Evolutionary conservation across 441 rosid species (phyloP).

Genomic region (Eruca vesicaria): DNA sequence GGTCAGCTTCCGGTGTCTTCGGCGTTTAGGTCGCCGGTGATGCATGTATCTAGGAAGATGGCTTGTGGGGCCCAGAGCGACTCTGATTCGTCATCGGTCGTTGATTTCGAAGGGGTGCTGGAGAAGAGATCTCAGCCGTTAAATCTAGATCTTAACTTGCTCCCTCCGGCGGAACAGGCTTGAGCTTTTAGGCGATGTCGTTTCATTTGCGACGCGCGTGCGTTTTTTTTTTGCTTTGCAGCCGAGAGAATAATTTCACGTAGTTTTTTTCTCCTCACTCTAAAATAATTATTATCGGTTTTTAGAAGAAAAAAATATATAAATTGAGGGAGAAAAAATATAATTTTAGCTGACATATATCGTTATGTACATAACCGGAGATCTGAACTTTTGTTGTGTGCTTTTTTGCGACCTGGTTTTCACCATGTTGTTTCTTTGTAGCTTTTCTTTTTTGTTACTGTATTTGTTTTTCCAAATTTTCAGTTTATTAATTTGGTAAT

Average conservation of each 20-base stretch:
- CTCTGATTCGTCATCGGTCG: slow-evolving; percentile 66
- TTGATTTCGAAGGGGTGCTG: slow-evolving; percentile 41
- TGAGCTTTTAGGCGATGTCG: too few relatives aligned
- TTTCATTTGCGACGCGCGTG: too few relatives aligned
- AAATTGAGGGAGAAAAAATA: slow-evolving; percentile 2
- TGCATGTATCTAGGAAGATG: slow-evolving; percentile 23
- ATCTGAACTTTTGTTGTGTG: slow-evolving; percentile 34
- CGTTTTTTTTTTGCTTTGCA: slow-evolving; percentile 24
- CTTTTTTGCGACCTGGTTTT: slow-evolving; percentile 27
- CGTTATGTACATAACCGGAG: slow-evolving; percentile 36
- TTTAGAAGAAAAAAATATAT: slow-evolving; percentile 5
- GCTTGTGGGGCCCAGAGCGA: slow-evolving; percentile 52
- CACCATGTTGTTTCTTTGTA: slow-evolving; percentile 28
- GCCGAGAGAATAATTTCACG: slow-evolving; percentile 16
- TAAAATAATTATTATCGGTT: slow-evolving; percentile 18
- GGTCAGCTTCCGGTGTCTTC: slow-evolving; percentile 24
- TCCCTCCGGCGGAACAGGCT: slow-evolving; percentile 45
- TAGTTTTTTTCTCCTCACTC: slow-evolving; percentile 10
- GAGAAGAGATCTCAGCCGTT: slow-evolving; percentile 37
- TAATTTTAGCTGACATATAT: slow-evolving; percentile 32
- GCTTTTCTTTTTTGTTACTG: not conserved
- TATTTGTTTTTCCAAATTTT: slow-evolving; percentile 17
- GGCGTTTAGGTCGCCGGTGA: slow-evolving; percentile 21
- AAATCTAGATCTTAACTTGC: slow-evolving; percentile 62
- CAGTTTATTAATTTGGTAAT: slow-evolving; percentile 23